Percentiles rank a stretch among this genome's conserved stretches.
Conservation (phyloP, 768 basidiomycete species). For the Serendipita indica region DNA sequence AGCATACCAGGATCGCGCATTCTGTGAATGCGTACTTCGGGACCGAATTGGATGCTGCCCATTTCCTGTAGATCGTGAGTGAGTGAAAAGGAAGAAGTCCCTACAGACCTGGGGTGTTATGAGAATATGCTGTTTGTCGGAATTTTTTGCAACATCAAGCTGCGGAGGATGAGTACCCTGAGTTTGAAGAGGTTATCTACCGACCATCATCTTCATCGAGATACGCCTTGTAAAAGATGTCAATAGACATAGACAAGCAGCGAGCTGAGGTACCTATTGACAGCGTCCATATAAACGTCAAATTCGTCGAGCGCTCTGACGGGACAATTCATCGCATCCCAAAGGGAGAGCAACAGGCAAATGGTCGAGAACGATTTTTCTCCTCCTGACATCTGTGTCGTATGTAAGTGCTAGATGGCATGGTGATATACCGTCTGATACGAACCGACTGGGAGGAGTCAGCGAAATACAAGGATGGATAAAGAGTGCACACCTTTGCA, state of each 20-base stretch:
- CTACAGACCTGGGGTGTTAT: constrained; percentile 67
- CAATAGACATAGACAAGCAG: neutral
- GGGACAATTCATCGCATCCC: constrained; percentile 92
- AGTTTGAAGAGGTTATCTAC: constrained; percentile 14
- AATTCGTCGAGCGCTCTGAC: constrained; percentile 77
- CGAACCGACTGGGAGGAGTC: no score
- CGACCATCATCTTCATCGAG: constrained; percentile 89
- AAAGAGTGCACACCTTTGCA: constrained; percentile 37
- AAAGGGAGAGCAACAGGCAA: constrained; percentile 81
- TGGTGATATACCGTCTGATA: neutral
- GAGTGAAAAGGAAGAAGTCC: neutral
- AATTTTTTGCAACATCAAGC: constrained; percentile 81
- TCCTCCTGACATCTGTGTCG: constrained; percentile 63
- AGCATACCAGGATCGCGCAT: constrained; percentile 30
- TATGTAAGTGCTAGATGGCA: neutral
- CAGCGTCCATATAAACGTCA: constrained; percentile 95
- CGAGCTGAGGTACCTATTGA: constrained; percentile 29
- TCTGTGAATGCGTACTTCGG: constrained; percentile 54
- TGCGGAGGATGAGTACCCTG: constrained; percentile 19
- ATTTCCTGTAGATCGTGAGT: constrained; percentile 35
- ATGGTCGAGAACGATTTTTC: constrained; percentile 97
- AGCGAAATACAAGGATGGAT: no score
- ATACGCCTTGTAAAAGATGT: constrained; percentile 41
- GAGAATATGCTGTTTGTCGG: constrained; percentile 84
- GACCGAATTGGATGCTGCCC: constrained; percentile 53